These are phyloP conservation scores for Ampelocalamus luodianensis DNA, from an alignment of 176 grass and related monocot species.

Conservation along the genomic window DNA sequence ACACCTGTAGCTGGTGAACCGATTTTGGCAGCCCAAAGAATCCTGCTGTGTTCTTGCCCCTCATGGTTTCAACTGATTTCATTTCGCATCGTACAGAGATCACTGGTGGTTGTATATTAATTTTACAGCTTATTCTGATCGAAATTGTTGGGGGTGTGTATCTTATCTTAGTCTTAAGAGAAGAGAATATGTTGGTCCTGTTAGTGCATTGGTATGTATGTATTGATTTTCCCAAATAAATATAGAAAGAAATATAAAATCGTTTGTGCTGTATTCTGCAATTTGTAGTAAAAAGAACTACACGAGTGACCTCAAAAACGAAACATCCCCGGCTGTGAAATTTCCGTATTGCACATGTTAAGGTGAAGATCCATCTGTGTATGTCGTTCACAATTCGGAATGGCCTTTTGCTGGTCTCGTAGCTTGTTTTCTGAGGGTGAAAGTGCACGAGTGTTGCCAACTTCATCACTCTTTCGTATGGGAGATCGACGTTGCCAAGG, in stretches of 20 bases:
- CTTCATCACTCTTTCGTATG: no score
- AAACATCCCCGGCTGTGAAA: no score
- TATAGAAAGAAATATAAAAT: not conserved
- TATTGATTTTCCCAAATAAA: not conserved
- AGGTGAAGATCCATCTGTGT: not conserved
- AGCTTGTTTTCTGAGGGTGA: not conserved
- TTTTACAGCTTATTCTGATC: not conserved
- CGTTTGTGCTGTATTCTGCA: not conserved
- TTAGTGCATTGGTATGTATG: not conserved
- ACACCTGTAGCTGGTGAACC: not conserved
- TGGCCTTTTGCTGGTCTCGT: not conserved
- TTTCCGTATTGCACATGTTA: not conserved
- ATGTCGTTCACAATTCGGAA: not conserved
- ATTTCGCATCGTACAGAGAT: constrained; percentile 3
- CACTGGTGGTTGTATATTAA: constrained; percentile 38
- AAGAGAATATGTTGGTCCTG: not conserved
- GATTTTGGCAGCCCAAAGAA: not conserved
- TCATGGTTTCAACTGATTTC: constrained; percentile 11
- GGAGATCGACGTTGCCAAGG: no score
- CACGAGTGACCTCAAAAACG: not conserved
- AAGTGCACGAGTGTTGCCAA: no score
- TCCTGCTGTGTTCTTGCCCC: not conserved
- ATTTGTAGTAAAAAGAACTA: not conserved
- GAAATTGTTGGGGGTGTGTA: not conserved
- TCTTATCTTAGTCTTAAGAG: not conserved